These are phyloP conservation scores for Pezicula neosporulosa DNA, from an alignment of 2,329 filamentous ascomycete species.

Conservation along the genomic window DNA sequence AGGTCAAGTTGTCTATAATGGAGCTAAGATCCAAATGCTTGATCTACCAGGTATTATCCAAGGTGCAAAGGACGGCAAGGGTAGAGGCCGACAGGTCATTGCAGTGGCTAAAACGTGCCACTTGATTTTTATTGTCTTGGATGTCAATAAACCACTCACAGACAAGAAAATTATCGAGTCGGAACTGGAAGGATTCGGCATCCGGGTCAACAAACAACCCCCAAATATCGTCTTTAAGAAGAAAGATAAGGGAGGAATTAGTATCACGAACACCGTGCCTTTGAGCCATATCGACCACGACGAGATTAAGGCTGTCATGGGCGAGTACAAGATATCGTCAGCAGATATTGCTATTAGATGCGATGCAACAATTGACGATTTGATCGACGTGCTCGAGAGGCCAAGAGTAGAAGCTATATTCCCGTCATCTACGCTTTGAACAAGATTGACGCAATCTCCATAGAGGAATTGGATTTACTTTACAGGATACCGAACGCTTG, in stretches of 20 bases:
- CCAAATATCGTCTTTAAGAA: slow-evolving; percentile 99
- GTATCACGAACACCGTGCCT: slow-evolving; percentile 91
- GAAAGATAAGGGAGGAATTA: slow-evolving; percentile 97
- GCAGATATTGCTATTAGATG: slow-evolving; percentile 97
- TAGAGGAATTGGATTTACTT: slow-evolving; percentile 92
- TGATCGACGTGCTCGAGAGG: slow-evolving; percentile 97
- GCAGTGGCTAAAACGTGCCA: slow-evolving; percentile 98
- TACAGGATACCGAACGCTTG: slow-evolving; percentile 97
- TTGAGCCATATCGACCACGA: slow-evolving; percentile 90
- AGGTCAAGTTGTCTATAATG: slow-evolving; percentile 94
- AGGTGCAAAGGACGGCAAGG: slow-evolving; percentile 96
- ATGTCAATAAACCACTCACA: slow-evolving; percentile 96
- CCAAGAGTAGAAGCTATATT: slow-evolving; percentile 92
- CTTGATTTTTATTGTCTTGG: slow-evolving; percentile 96
- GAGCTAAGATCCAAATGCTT: slow-evolving; percentile 95
- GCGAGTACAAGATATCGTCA: slow-evolving; percentile 93
- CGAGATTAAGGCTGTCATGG: slow-evolving; percentile 97
- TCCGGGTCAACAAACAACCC: slow-evolving; percentile 93
- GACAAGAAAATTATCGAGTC: slow-evolving; percentile 95
- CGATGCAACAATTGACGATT: slow-evolving; percentile 93
- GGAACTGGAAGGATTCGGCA: slow-evolving; percentile 95
- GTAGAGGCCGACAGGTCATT: slow-evolving; percentile 96
- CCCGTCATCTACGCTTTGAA: slow-evolving; percentile 99
- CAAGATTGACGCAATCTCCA: slow-evolving; percentile 98
- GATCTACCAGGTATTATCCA: slow-evolving; percentile 98